Evolutionary conservation across 2,329 filamentous ascomycete species (phyloP).

Genomic region (Sporothrix globosa): DNA sequence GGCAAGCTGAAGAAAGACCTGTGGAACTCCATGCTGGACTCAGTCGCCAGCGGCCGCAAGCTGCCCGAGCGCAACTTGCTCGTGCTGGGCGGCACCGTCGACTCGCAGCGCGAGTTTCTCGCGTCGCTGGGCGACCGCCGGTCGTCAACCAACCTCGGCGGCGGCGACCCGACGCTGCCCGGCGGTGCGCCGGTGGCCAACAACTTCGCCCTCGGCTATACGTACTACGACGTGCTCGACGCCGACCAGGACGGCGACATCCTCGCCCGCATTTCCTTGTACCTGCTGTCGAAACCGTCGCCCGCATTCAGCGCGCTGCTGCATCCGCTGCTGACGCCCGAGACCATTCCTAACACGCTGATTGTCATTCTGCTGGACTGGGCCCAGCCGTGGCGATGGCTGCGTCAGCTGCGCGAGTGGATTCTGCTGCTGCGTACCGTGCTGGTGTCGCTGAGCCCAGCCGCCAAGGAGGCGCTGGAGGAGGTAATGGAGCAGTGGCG

Average conservation of each 20-base stretch:
- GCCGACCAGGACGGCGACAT: slow-evolving; percentile 95
- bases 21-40: slow-evolving; percentile 92
- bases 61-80: slow-evolving; percentile 90
- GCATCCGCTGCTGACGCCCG: slow-evolving; percentile 79
- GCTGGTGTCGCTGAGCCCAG: slow-evolving; percentile 70
- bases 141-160: slow-evolving; percentile 54
- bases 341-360: slow-evolving; percentile 82
- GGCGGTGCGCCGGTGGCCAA: slow-evolving; percentile 80
- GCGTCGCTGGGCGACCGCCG: slow-evolving; percentile 61
- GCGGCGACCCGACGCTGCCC: slow-evolving; percentile 42
- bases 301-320: slow-evolving; percentile 81
- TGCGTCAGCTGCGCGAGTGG: slow-evolving; percentile 87
- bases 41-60: slow-evolving; percentile 84
- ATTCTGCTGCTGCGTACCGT: slow-evolving; percentile 79
- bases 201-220: slow-evolving; percentile 89
- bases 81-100: slow-evolving; percentile 79
- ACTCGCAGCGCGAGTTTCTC: slow-evolving; percentile 82
- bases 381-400: slow-evolving; percentile 91
- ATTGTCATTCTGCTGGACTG: slow-evolving; percentile 94
- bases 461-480: slow-evolving; percentile 82
- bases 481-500: slow-evolving; percentile 81
- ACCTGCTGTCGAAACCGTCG: slow-evolving; percentile 84
- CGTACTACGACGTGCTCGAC: slow-evolving; percentile 92
- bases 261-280: slow-evolving; percentile 84
- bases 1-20: slow-evolving; percentile 79